Percentiles rank a stretch among this genome's conserved stretches.
These are phyloP conservation scores for Zelonia costaricensis DNA, from an alignment of 208 protist genomes.

Conservation along the genomic window DNA sequence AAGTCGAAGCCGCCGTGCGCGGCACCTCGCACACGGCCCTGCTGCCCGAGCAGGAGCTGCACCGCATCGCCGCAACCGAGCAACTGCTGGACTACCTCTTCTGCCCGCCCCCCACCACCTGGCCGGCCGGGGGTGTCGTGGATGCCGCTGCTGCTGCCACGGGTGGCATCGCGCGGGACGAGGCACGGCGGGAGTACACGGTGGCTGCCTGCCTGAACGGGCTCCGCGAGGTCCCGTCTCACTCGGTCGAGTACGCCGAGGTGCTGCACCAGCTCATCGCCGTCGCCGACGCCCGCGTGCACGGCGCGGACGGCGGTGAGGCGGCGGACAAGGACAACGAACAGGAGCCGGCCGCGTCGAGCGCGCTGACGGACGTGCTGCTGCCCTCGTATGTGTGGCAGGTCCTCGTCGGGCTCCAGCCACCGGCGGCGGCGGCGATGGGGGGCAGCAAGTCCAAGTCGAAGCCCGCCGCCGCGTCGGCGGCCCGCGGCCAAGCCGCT, in stretches of 20 bases:
- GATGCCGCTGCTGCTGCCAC: neutral
- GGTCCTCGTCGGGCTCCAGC: conserved; percentile 9
- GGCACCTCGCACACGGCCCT: neutral
- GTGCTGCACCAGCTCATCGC: conserved; percentile 7
- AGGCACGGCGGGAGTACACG: conserved; percentile 13
- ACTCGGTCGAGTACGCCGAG: conserved; percentile 21
- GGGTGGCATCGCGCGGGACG: neutral
- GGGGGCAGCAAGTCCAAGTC: too few relatives aligned
- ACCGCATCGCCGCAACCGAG: conserved; percentile 9
- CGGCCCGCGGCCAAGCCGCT: neutral
- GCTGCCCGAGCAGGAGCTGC: conserved; percentile 9
- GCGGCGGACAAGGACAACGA: neutral
- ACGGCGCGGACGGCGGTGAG: neutral
- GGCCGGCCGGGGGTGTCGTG: neutral
- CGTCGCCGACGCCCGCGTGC: neutral
- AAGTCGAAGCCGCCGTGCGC: neutral
- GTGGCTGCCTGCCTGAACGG: conserved; percentile 24
- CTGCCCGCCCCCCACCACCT: neutral
- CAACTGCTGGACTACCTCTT: conserved; percentile 21
- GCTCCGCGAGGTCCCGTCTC: conserved; percentile 15
- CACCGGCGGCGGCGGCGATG: neutral
- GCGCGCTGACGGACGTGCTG: too few relatives aligned
- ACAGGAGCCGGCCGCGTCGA: too few relatives aligned
- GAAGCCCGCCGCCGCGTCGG: too few relatives aligned
- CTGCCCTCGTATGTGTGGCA: conserved; percentile 21